Percentiles rank a stretch among this genome's conserved stretches.
These are phyloP conservation scores for Diutina ranongensis DNA, from an alignment of 1,139 yeast genomes.

Conservation along the genomic window DNA sequence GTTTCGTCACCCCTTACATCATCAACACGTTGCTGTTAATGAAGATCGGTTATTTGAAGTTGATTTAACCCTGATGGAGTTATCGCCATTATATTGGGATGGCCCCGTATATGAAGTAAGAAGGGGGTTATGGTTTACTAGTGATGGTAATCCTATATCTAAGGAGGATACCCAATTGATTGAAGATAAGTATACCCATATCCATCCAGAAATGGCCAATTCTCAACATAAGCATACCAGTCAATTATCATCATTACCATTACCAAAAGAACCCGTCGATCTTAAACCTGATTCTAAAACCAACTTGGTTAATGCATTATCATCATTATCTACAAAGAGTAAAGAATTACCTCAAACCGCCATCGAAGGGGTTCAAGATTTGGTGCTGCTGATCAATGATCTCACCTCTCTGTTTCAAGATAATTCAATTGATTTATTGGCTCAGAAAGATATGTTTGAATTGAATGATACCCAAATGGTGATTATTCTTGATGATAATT, in stretches of 20 bases:
- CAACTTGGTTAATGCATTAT: conserved; percentile 9
- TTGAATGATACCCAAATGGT: conserved; percentile 22
- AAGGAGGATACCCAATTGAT: conserved; percentile 40
- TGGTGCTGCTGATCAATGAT: background rate
- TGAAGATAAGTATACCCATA: conserved; percentile 39
- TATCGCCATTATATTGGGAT: conserved; percentile 76
- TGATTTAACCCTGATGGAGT: conserved; percentile 38
- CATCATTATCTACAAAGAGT: conserved; percentile 6
- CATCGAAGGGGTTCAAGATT: background rate
- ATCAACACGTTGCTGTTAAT: background rate
- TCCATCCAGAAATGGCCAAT: conserved; percentile 16
- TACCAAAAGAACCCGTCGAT: conserved; percentile 11
- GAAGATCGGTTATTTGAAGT: conserved; percentile 77
- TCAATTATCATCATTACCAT: background rate
- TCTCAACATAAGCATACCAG: background rate
- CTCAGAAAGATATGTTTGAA: conserved; percentile 19
- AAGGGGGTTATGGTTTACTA: conserved; percentile 74
- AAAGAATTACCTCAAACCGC: conserved; percentile 5
- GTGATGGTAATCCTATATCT: conserved; percentile 49
- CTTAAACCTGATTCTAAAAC: conserved; percentile 8
- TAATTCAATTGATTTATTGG: background rate
- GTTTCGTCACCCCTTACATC: background rate
- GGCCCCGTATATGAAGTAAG: conserved; percentile 81
- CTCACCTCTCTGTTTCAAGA: background rate
- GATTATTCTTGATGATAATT: conserved; percentile 20